Base-by-base conservation (phyloP, 2,329 filamentous ascomycete species). In the Aspergillus calidoustus region DNA sequence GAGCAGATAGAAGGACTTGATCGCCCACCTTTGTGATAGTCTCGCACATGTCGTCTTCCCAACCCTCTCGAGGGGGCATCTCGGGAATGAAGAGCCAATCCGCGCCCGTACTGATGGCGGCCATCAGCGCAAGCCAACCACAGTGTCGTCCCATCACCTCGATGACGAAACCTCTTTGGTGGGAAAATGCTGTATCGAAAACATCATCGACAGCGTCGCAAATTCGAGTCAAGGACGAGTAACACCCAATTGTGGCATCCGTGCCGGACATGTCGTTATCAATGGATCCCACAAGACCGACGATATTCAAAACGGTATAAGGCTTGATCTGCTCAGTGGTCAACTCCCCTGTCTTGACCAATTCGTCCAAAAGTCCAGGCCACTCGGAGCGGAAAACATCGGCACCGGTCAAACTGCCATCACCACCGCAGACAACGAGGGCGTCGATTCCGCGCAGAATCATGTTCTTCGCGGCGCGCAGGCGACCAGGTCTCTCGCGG, bases 131-230 rank as follows among this genome's bases (percentile, higher is more conserved):
- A 64, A 99, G 84, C 95, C 95, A 99, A 65, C 95, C 95, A 76
- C 95, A 99, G 80, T 99, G 94, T 62, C 95, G 87, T 54, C 95
- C 95, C 95, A 99, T 99, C 72, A 99, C 95, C 78, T 97, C 95
- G 65, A 99, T 91, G 60, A 99, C 93, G 77, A 99, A 99, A 44
- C 95, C 95, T 70, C 95, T 86, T 67, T 96, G 96, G 79, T 99
- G 95, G 30, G 93, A 97, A 56, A 94, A 94, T 0, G 95, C 98
- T 22, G 94, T 93, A 79, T 99, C 94, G 70, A 99, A 82, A 30
- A 82, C 96, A 74, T 93, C 94, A 81, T 99, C 95, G 61, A 99
- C 92, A 74, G 94, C 92, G 76, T 97, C 91, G 80, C 94, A 98
- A 70, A 99, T 97, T 62, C 94, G 89, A 52, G 91, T 88, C 59